Evolutionary conservation across 2,329 filamentous ascomycete species (phyloP), one percentile per base, ranked within the genome.

Genomic region (Colletotrichum tofieldiae): DNA sequence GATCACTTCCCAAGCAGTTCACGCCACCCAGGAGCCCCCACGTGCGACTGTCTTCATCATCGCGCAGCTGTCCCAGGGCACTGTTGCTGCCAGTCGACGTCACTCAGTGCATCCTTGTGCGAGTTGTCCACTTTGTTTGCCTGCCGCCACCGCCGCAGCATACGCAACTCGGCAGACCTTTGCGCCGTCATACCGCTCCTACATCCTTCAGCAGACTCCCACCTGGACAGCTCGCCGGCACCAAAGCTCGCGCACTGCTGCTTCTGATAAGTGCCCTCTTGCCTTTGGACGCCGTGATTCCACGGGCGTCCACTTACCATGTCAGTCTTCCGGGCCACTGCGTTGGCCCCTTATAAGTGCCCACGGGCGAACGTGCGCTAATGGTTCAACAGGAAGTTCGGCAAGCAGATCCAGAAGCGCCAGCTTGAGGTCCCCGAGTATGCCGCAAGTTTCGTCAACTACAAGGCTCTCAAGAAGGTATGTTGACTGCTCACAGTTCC

Each of bases 341-440:
- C 5, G n/a, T 20, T 49, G 20, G 29, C 32, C 37, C 47, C 26
- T 52, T 45, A 35, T 45, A 37, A 47, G 49, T 71, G n/a, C 20
- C n/a, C 18, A 16, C 39, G 37, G 54, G 26, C 45, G 32, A 49
- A 43, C 45, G 23, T 66, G 20, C 16, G 58, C 68, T 72, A 35
- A 73, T 8, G 18, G 62, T 32, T 49, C 71, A 75, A 63, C 79
- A 99, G 96, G 96, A 99, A 99, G 90, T 99, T 99, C 87, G 96
- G 96, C 84, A 99, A 99, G 88, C 94, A 98, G 82, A 98, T 99
- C 77, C 96, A 98, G 87, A 98, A 98, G 88, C 93, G 95, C 82
- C 96, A 99, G 89, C 94, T 99, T 79, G 96, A 99, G 83, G 95
- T 99, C 73, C 96, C 96, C 73, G 96, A 99, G 89, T 99, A 99